Conservation (phyloP, 257 asterid genomes). For the Gynochthodes officinalis region DNA sequence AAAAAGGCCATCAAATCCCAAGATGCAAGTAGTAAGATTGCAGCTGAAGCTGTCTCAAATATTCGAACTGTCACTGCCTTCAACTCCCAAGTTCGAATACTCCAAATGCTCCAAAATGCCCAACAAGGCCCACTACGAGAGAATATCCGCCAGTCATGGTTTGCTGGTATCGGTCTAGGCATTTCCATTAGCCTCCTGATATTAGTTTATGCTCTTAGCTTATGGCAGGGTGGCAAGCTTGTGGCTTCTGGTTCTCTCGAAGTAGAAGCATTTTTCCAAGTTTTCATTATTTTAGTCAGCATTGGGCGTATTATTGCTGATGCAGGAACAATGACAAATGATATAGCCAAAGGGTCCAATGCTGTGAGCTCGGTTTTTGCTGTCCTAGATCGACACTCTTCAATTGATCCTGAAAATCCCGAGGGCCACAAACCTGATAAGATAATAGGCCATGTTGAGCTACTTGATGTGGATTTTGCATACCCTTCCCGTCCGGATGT, state of each 20-base stretch:
- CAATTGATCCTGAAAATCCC: conserved; percentile 65
- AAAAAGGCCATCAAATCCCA: conserved; percentile 70
- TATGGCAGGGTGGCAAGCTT: conserved; percentile 84
- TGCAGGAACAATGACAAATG: conserved; percentile 87
- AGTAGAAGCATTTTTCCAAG: conserved; percentile 62
- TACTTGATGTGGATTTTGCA: conserved; percentile 51
- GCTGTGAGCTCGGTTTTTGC: conserved; percentile 75
- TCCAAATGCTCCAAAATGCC: conserved; percentile 62
- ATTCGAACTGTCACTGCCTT: conserved; percentile 74
- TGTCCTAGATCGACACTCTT: conserved; percentile 57
- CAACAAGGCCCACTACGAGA: conserved; percentile 67
- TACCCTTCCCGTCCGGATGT: conserved; percentile 64
- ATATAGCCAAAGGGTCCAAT: conserved; percentile 69
- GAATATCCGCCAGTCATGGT: conserved; percentile 79
- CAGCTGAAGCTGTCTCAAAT: conserved; percentile 89
- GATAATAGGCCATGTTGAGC: conserved; percentile 52
- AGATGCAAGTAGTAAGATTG: conserved; percentile 76
- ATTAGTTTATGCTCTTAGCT: conserved; percentile 63
- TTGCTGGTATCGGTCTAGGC: conserved; percentile 78
- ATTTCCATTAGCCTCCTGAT: conserved; percentile 70
- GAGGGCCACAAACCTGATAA: conserved; percentile 48
- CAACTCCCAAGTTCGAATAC: conserved; percentile 67
- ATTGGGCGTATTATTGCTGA: conserved; percentile 86
- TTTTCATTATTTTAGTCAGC: conserved; percentile 71
- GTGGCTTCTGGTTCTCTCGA: conserved; percentile 50